Base-by-base conservation (phyloP, 257 asterid species). In the Solanum bulbocastanum region DNA sequence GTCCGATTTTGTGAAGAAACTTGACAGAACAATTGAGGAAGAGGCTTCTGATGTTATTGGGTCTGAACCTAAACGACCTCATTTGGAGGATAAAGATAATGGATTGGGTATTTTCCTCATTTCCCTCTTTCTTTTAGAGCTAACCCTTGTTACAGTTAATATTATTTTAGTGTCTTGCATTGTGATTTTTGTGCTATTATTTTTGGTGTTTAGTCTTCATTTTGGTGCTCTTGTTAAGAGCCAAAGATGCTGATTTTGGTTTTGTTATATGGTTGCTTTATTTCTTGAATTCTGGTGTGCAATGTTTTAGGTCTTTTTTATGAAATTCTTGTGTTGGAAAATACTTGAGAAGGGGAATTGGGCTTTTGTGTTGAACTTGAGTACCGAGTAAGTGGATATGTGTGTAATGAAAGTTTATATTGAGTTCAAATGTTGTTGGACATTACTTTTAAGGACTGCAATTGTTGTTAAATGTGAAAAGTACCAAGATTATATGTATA, bases 21-120 rank as follows among this genome's bases (percentile, higher is more conserved):
- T 32, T 36, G 87, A 91, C 69, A 92, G 87, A 30, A 86, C 88
- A 83, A 88, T 88, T 87, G 94, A 83, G 88, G 94, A 87, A 75
- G 95, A 89, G 82, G 88, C 83, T 89, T 93, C 42, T 5, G 91
- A 79, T 23, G 92, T 56, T 25, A 94, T 93, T 87, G 98, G 89
- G 90, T 92, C 96, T 11, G 98, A 95, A 79, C 83, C 93, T 14
- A 97, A 97, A 83, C 98, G 99, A 65, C 96, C 95, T 44, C 98
- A 98, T 62, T 74, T 96, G 56, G 98, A 93, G 92, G 92, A 89
- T 88, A 92, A 90, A 36, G 79, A 89, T 25, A 92, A 90, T 23
- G 94, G 33, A 27, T 88, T 36, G 39, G 98, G 98, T 94, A 91
- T 84, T 85, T 86, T 86, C 25, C 86, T 69, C 35, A 4, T 66